A percentile compares a stretch with the other conserved stretches of the same genome.
Conservation (phyloP, 495 filamentous ascomycete genomes). For the Penicillium argentinense region DNA sequence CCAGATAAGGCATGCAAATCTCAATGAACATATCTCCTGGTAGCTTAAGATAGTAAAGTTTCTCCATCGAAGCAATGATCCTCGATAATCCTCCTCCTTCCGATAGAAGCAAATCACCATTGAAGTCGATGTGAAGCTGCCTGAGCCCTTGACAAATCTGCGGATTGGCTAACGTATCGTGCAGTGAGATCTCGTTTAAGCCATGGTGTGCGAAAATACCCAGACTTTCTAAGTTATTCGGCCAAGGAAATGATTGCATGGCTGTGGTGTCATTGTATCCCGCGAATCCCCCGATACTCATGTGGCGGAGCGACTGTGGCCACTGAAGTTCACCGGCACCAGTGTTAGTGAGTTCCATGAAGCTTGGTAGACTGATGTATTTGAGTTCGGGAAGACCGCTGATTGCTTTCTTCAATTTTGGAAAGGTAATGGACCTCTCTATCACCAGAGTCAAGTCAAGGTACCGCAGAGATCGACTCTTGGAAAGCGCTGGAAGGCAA, state of each 20-base stretch:
- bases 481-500: slow-evolving; percentile 61
- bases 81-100: no score
- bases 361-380: slow-evolving; percentile 56
- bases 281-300: background rate
- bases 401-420: slow-evolving; percentile 53
- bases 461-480: slow-evolving; percentile 54
- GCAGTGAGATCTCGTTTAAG: no score
- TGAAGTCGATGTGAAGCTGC: no score
- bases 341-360: slow-evolving; percentile 31
- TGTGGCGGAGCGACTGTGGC: background rate
- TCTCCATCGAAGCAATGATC: no score
- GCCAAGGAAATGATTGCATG: slow-evolving; percentile 2
- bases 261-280: background rate
- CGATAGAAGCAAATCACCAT: no score
- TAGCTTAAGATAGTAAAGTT: no score
- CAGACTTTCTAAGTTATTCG: background rate
- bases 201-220: no score
- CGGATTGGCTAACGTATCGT: no score
- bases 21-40: no score
- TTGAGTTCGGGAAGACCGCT: slow-evolving; percentile 47
- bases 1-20: no score
- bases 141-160: no score
- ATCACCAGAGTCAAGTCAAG: slow-evolving; percentile 62
- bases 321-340: slow-evolving; percentile 5
- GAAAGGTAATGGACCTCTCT: slow-evolving; percentile 48